phyloP scores from a whole-genome alignment of 345 rosid genomes.

The Citrus australasica region DNA sequence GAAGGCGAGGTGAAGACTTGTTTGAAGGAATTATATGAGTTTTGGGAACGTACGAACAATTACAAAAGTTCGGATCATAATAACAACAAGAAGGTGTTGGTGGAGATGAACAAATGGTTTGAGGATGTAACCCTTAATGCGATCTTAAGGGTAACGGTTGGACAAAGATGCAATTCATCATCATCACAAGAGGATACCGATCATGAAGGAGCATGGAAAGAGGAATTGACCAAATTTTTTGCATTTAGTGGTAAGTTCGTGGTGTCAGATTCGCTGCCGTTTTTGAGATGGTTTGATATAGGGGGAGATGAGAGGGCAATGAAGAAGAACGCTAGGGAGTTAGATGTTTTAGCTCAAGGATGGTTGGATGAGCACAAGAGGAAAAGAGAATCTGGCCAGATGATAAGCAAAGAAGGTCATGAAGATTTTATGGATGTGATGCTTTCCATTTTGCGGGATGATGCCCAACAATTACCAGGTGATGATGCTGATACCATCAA shows the following conservation, averaged over 20 bases:
- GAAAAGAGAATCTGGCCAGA: neutral
- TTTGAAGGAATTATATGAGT: constrained; percentile 14
- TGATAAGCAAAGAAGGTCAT: neutral
- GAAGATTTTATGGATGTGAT: constrained; percentile 31
- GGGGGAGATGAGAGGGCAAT: constrained; percentile 27
- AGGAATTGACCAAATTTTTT: constrained; percentile 14
- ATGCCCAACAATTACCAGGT: neutral
- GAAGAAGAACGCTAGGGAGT: constrained; percentile 17
- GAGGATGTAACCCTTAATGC: constrained; percentile 29
- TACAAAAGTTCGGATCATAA: neutral
- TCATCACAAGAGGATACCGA: neutral
- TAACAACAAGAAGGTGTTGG: neutral
- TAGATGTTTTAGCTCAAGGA: constrained; percentile 19
- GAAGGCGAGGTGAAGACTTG: constrained; percentile 22
- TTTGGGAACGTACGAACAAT: neutral
- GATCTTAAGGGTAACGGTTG: constrained; percentile 21
- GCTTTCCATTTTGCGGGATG: constrained; percentile 16
- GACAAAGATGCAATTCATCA: constrained; percentile 13
- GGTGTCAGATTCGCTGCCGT: constrained; percentile 29
- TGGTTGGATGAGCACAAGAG: constrained; percentile 28
- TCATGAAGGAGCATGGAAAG: neutral
- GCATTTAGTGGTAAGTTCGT: neutral
- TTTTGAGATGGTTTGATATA: neutral
- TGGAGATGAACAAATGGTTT: constrained; percentile 37
- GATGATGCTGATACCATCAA: constrained; percentile 27